A percentile compares a stretch with the other conserved stretches of the same genome.
phyloP scores from a whole-genome alignment of 2,329 filamentous ascomycete species.

The Davidsoniella eucalypti region DNA sequence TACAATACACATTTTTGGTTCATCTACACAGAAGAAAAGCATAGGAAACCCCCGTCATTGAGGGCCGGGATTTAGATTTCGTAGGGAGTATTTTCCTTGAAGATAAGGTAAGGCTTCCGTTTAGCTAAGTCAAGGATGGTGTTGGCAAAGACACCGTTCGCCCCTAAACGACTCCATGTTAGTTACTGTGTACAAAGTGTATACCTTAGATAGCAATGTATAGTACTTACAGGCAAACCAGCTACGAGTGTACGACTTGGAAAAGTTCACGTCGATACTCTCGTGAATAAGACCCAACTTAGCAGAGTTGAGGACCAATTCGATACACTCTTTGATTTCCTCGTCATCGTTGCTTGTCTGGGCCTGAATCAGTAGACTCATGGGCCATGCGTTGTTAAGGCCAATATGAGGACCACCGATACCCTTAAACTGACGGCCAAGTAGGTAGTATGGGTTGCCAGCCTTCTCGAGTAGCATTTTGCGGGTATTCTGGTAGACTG shows the following conservation, averaged over 20 bases:
- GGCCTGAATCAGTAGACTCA: conserved; percentile 82
- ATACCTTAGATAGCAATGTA: background rate
- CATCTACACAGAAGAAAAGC: background rate
- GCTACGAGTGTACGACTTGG: conserved; percentile 59
- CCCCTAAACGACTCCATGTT: conserved; percentile 34
- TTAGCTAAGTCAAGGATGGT: conserved; percentile 81
- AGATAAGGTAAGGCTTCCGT: conserved; percentile 76
- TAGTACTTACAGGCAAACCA: conserved; percentile 65
- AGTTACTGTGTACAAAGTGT: conserved; percentile 4
- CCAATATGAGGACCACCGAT: conserved; percentile 77
- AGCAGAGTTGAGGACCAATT: conserved; percentile 58
- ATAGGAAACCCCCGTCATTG: background rate
- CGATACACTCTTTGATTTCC: conserved; percentile 62
- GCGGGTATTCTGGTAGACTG: conserved; percentile 74
- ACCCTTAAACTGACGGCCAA: conserved; percentile 60
- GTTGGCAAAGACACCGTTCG: conserved; percentile 88
- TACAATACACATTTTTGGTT: background rate
- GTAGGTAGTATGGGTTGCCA: conserved; percentile 80
- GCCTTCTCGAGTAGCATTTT: conserved; percentile 54
- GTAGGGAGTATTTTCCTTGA: conserved; percentile 46
- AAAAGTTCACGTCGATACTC: conserved; percentile 64
- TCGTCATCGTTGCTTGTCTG: conserved; percentile 72
- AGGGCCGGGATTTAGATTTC: conserved; percentile 23
- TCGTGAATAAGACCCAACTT: conserved; percentile 76
- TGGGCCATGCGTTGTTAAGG: conserved; percentile 85